A percentile compares a stretch with the other conserved stretches of the same genome.
Conservation (phyloP, 192 early-diverging fungal species). For the Coemansia reversa region DNA sequence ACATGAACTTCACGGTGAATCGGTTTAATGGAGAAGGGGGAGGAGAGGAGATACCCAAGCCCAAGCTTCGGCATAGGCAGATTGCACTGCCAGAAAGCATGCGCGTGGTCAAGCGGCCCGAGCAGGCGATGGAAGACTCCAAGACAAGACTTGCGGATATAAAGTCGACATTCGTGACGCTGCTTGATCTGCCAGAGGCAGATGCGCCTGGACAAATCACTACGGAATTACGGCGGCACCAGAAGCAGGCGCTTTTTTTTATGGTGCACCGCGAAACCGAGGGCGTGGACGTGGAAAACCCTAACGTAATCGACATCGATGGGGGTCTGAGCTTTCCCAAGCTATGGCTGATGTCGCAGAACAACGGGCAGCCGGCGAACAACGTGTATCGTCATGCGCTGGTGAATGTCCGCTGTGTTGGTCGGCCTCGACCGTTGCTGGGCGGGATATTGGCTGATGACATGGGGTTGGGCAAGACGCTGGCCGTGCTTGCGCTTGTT, state of each 20-base stretch:
- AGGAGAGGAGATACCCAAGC: conserved; percentile 3
- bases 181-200: conserved; percentile 48
- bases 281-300: conserved; percentile 56
- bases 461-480: conserved; percentile 54
- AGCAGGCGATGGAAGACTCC: conserved; percentile 19
- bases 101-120: conserved; percentile 16
- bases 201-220: conserved; percentile 46
- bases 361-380: not conserved
- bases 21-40: not conserved
- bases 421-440: conserved; percentile 27
- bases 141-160: conserved; percentile 41
- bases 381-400: conserved; percentile 31
- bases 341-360: conserved; percentile 26
- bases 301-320: conserved; percentile 4
- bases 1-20: conserved; percentile 21
- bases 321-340: conserved; percentile 23
- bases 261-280: conserved; percentile 72
- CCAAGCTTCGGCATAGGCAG: conserved; percentile 8
- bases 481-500: conserved; percentile 39
- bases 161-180: conserved; percentile 52
- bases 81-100: conserved; percentile 27
- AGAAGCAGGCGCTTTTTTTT: conserved; percentile 81
- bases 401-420: conserved; percentile 30
- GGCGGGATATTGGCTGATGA: conserved; percentile 53
- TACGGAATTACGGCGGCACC: conserved; percentile 73